These are phyloP conservation scores for Linnemannia hyalina DNA, from an alignment of 192 early-diverging fungal genomes.

Conservation along the genomic window DNA sequence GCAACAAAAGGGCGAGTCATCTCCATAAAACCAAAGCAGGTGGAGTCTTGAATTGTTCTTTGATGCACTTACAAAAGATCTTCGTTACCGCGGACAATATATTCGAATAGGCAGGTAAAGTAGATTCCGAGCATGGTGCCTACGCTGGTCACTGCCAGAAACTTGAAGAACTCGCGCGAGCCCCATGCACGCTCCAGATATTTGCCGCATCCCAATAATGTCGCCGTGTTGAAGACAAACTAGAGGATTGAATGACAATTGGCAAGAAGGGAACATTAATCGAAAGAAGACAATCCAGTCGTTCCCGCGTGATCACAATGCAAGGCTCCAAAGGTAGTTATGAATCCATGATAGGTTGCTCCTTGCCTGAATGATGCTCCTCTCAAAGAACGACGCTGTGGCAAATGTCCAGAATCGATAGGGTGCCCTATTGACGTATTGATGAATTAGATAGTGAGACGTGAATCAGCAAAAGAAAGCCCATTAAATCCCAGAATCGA, in stretches of 20 bases:
- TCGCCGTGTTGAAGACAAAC: conserved; percentile 27
- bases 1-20: background rate
- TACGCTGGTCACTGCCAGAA: conserved; percentile 70
- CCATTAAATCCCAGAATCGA: background rate
- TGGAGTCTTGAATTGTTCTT: background rate
- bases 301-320: background rate
- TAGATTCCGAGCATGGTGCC: conserved; percentile 66
- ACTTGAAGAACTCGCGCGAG: conserved; percentile 77
- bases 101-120: conserved; percentile 69
- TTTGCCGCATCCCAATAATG: conserved; percentile 72
- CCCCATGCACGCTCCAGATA: conserved; percentile 93
- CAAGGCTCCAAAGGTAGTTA: background rate
- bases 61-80: conserved; percentile 63
- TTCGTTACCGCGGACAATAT: conserved; percentile 68
- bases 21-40: too few relatives aligned
- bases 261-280: background rate
- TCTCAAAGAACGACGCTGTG: conserved; percentile 48
- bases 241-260: background rate
- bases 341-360: background rate
- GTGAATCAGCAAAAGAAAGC: background rate
- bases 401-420: conserved; percentile 54
- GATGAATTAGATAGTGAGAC: background rate
- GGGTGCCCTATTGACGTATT: conserved; percentile 17
- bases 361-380: conserved; percentile 40
- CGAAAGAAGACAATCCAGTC: background rate